Percentiles rank a stretch among this genome's conserved stretches.
Evolutionary conservation across 2,329 filamentous ascomycete genomes (phyloP).

Genomic region (Fusarium gaditjirri): DNA sequence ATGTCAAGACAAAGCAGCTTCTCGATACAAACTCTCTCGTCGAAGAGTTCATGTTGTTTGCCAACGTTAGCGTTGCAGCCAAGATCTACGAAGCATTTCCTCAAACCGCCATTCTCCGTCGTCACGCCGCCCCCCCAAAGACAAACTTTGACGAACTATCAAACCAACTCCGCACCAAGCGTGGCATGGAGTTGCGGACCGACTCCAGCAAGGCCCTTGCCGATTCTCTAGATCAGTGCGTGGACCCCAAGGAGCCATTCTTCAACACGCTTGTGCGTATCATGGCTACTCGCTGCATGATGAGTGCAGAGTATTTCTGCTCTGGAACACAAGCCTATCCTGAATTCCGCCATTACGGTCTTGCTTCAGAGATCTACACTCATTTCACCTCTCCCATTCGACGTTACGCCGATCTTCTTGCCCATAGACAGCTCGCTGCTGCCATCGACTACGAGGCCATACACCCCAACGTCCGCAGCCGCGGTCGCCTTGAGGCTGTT

Average conservation of each 20-base stretch:
- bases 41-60: slow-evolving; percentile 99
- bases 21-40: slow-evolving; percentile 97
- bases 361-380: slow-evolving; percentile 97
- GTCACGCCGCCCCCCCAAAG: slow-evolving; percentile 91
- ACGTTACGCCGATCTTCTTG: slow-evolving; percentile 95
- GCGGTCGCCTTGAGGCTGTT: slow-evolving; percentile 87
- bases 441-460: slow-evolving; percentile 92
- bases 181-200: slow-evolving; percentile 79
- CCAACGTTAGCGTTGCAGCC: slow-evolving; percentile 92
- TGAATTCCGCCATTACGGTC: slow-evolving; percentile 96
- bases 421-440: slow-evolving; percentile 92
- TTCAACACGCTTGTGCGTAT: slow-evolving; percentile 99
- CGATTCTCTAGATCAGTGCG: slow-evolving; percentile 87
- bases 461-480: slow-evolving; percentile 83
- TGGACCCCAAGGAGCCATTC: slow-evolving; percentile 85
- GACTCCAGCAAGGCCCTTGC: slow-evolving; percentile 94
- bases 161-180: slow-evolving; percentile 90
- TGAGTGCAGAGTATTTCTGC: slow-evolving; percentile 98
- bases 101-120: slow-evolving; percentile 91
- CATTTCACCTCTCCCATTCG: slow-evolving; percentile 98
- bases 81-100: slow-evolving; percentile 94
- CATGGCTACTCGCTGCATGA: slow-evolving; percentile 98
- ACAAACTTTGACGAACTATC: slow-evolving; percentile 96
- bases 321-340: slow-evolving; percentile 91
- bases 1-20: slow-evolving; percentile 94